Percentiles rank a stretch among this genome's conserved stretches.
These are phyloP conservation scores for Wickerhamiella dianesei DNA, from an alignment of 805 yeast genomes.

Conservation along the genomic window DNA sequence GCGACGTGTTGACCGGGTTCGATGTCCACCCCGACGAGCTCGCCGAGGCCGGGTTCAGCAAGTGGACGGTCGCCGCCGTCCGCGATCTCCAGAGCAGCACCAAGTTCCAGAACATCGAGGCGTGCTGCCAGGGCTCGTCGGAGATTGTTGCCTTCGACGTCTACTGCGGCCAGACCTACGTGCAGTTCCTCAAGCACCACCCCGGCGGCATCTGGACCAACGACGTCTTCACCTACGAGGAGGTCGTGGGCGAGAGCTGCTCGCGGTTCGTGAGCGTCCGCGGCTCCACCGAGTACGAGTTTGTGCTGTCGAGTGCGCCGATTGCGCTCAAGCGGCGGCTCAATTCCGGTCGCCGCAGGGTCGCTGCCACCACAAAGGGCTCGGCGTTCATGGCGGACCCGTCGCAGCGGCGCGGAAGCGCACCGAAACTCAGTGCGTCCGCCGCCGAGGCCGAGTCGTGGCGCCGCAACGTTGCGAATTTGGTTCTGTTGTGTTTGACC, in stretches of 20 bases:
- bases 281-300: not conserved
- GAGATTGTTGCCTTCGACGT: slow-evolving; percentile 1
- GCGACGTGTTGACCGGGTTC: not conserved
- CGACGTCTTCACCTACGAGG: slow-evolving; percentile 1
- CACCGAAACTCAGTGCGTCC: not conserved
- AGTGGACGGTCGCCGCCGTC: not conserved
- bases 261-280: not conserved
- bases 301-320: not conserved
- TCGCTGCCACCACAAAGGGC: not conserved
- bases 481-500: slow-evolving; percentile 1
- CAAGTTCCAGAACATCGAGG: not conserved
- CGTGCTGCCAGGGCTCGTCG: not conserved
- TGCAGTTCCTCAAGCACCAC: slow-evolving; percentile 1
- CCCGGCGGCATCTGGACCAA: not conserved
- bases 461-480: not conserved
- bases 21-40: slow-evolving; percentile 1
- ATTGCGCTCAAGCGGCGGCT: not conserved
- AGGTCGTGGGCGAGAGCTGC: not conserved
- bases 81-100: slow-evolving; percentile 1
- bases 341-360: not conserved
- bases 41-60: not conserved
- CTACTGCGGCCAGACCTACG: slow-evolving; percentile 3
- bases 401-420: not conserved
- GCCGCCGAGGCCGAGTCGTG: too few relatives aligned
- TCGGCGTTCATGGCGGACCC: not conserved